Percentiles rank a stretch among this genome's conserved stretches.
phyloP scores from a whole-genome alignment of 371 early-diverging fungal genomes.

The Mortierella sp. region DNA sequence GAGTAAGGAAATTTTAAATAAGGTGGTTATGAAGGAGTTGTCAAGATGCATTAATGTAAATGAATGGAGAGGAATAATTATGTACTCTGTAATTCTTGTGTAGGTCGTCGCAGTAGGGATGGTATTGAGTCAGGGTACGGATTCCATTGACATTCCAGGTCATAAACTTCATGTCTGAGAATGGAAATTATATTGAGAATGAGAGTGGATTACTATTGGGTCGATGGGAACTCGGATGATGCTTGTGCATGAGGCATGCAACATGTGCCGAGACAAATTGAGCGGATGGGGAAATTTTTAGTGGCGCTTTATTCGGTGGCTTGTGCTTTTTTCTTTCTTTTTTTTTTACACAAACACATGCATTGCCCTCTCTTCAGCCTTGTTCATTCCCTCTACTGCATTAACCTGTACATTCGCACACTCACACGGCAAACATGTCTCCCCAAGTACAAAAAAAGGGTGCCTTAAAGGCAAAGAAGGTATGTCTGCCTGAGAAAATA shows the following conservation, averaged over 20 bases:
- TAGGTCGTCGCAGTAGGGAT: conserved; percentile 64
- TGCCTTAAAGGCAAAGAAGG: neutral
- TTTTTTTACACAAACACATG: neutral
- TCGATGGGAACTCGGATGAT: neutral
- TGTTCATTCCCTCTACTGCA: neutral
- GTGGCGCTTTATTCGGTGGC: neutral
- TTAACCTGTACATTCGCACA: neutral
- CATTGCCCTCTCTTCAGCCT: neutral
- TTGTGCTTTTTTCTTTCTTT: neutral
- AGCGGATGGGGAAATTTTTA: neutral
- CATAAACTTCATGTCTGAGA: conserved; percentile 64
- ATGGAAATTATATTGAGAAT: too few relatives aligned
- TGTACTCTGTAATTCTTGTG: conserved; percentile 68
- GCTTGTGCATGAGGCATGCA: neutral
- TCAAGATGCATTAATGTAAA: neutral
- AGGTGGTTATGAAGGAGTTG: neutral
- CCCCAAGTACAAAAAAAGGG: neutral
- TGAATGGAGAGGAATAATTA: neutral
- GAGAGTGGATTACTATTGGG: neutral
- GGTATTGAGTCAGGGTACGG: conserved; percentile 67
- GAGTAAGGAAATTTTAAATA: neutral
- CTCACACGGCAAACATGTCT: neutral
- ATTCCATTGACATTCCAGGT: conserved; percentile 81
- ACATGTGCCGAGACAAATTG: neutral
- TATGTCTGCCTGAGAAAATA: neutral